phyloP scores from a whole-genome alignment of 306 rosid species.

The Betula pendula region DNA sequence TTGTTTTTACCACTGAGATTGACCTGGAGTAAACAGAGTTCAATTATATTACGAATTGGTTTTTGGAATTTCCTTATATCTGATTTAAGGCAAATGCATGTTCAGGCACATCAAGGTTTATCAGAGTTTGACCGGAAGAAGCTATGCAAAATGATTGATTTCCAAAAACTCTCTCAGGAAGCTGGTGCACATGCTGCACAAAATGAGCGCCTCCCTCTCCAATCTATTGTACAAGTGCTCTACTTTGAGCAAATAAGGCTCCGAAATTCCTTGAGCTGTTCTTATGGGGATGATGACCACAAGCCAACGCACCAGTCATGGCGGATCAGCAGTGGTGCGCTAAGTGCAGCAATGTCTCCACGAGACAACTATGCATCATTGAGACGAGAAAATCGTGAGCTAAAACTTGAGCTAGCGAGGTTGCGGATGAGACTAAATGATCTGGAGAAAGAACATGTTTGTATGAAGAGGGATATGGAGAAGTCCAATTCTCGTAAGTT shows the following conservation, averaged over 20 bases:
- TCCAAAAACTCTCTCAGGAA: slow-evolving; percentile 93
- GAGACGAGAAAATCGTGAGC: slow-evolving; percentile 96
- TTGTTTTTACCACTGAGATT: slow-evolving; percentile 12
- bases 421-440: slow-evolving; percentile 91
- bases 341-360: slow-evolving; percentile 99
- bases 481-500: slow-evolving; percentile 85
- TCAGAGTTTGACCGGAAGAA: slow-evolving; percentile 79
- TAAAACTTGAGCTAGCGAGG: slow-evolving; percentile 88
- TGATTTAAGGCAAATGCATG: slow-evolving; percentile 30
- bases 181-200: slow-evolving; percentile 99
- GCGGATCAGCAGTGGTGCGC: slow-evolving; percentile 95
- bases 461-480: slow-evolving; percentile 97
- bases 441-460: slow-evolving; percentile 93
- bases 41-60: not conserved
- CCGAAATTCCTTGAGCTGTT: slow-evolving; percentile 62
- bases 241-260: slow-evolving; percentile 94
- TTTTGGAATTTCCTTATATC: not conserved
- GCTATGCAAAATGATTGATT: slow-evolving; percentile 82
- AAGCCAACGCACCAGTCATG: slow-evolving; percentile 94
- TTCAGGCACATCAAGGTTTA: slow-evolving; percentile 93
- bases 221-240: slow-evolving; percentile 92
- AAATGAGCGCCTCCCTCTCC: slow-evolving; percentile 95
- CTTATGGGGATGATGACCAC: slow-evolving; percentile 73
- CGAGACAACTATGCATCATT: slow-evolving; percentile 94
- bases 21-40: not conserved